Evolutionary conservation across 129 eudicot genomes (phyloP), one percentile per base, ranked within the genome.

Genomic region (Dittrichia graveolens): DNA sequence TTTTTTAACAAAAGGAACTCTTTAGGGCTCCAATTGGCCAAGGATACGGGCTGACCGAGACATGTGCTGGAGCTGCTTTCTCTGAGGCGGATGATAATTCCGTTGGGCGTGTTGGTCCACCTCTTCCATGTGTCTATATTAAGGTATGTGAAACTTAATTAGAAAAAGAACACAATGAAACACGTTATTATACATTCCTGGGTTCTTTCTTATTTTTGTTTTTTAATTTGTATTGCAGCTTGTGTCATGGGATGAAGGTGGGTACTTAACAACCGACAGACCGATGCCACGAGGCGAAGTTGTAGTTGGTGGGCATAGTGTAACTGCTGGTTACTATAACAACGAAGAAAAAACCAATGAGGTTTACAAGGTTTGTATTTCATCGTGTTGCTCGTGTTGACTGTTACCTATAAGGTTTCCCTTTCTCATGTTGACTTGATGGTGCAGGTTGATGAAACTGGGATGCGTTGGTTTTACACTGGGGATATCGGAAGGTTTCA

Each of bases 41-140:
- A 94, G 98, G 95, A 68, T 94, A 94, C 77, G 98, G 98, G 40
- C 80, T 94, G 78, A 94, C 98, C n/a, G 98, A 94, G 79, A 94
- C 98, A 7, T 90, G 89, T 73, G 96, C 96, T 54, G 98, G 98
- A 67, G 98, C 89, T 79, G 86, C 98, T 56, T 94, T 94, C 63
- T 85, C 96, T 14, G 98, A 94, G 86, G 69, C 66, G 63, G 98
- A 94, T 81, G 98, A 94, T 73, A 24, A 57, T 77, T 80, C 91
- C 67, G 98, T 90, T 74, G 98, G 98, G 41, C 98, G 98, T 71
- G 97, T 90, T 71, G 98, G 98, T 55, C 98, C 98, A 59, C 97
- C 98, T 72, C 91, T 94, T 81, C 96, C 98, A 76, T 90, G 97
- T 78, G 80, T 81, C 67, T 94, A 87, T 73, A 86, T 94, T 47